Evolutionary conservation across 192 early-diverging fungal genomes (phyloP).

Genomic region (Backusella morwellensis): DNA sequence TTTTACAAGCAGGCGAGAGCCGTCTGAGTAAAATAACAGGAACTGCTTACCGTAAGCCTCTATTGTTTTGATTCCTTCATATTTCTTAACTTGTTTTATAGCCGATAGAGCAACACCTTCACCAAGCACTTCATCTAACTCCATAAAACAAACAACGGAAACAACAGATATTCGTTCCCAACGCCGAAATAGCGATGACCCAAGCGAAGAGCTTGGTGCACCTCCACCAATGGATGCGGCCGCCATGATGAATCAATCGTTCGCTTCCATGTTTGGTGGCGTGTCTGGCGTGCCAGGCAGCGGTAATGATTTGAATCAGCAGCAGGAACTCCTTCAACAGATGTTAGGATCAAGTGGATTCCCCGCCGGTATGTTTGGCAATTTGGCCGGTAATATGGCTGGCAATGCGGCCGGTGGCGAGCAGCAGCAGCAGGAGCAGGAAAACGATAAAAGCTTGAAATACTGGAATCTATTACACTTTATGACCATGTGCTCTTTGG

Average conservation of each 20-base stretch:
- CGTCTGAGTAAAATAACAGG: constrained; percentile 35
- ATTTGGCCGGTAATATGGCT: background rate
- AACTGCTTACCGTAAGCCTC: constrained; percentile 30
- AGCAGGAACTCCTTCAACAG: background rate
- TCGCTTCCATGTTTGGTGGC: constrained; percentile 19
- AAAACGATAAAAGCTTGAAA: constrained; percentile 1
- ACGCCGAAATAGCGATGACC: constrained; percentile 40
- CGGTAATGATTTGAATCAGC: constrained; percentile 6
- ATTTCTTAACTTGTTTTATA: background rate
- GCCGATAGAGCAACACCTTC: constrained; percentile 7
- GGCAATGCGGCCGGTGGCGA: background rate
- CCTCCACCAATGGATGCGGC: constrained; percentile 16
- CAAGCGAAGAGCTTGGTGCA: constrained; percentile 47
- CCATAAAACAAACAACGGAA: background rate
- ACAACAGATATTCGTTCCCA: background rate
- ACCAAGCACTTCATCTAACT: constrained; percentile 10
- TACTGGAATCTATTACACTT: constrained; percentile 57
- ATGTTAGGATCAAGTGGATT: background rate
- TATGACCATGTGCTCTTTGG: constrained; percentile 39
- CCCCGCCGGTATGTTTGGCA: constrained; percentile 12
- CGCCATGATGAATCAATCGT: constrained; percentile 1
- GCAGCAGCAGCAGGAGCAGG: background rate
- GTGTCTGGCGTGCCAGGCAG: constrained; percentile 25
- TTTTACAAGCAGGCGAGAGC: constrained; percentile 27
- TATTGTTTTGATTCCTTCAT: background rate